Percentiles rank a stretch among this genome's conserved stretches.
phyloP scores from a whole-genome alignment of 2,329 filamentous ascomycete genomes.

The Trichoderma sp. region DNA sequence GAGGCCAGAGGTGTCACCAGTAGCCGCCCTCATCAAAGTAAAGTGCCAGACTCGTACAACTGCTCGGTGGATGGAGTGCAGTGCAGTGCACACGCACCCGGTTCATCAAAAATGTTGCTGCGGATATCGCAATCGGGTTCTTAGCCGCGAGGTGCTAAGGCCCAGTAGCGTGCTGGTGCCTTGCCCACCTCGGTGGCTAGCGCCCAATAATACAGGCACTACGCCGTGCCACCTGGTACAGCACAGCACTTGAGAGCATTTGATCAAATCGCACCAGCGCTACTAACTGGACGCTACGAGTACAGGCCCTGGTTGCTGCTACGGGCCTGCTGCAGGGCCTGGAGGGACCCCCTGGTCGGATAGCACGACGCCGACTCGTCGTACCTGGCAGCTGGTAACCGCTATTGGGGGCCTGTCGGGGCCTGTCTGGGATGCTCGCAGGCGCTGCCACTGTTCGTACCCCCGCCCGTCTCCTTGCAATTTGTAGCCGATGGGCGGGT shows the following conservation, averaged over 20 bases:
- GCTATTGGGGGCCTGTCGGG: neutral
- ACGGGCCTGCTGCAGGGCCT: neutral
- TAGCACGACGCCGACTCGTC: constrained; percentile 17
- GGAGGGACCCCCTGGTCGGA: constrained; percentile 2
- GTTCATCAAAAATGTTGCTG: neutral
- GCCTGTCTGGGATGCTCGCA: neutral
- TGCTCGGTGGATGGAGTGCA: neutral
- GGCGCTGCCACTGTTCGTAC: neutral
- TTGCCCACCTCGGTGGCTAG: neutral
- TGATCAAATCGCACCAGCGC: neutral
- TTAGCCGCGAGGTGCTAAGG: constrained; percentile 13
- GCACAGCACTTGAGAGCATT: neutral
- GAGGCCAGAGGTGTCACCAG: neutral
- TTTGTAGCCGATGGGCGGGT: constrained; percentile 16
- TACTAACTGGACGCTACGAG: neutral
- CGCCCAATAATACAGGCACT: neutral
- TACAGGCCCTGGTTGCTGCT: neutral
- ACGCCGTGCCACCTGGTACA: neutral
- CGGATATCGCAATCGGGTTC: constrained; percentile 14
- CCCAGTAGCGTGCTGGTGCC: neutral
- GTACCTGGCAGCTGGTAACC: constrained; percentile 19
- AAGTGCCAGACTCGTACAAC: neutral
- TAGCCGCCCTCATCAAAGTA: neutral
- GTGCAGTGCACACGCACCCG: neutral
- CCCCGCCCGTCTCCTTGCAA: constrained; percentile 16